phyloP scores from a whole-genome alignment of 2,329 filamentous ascomycete genomes.

The Alternaria alternata region DNA sequence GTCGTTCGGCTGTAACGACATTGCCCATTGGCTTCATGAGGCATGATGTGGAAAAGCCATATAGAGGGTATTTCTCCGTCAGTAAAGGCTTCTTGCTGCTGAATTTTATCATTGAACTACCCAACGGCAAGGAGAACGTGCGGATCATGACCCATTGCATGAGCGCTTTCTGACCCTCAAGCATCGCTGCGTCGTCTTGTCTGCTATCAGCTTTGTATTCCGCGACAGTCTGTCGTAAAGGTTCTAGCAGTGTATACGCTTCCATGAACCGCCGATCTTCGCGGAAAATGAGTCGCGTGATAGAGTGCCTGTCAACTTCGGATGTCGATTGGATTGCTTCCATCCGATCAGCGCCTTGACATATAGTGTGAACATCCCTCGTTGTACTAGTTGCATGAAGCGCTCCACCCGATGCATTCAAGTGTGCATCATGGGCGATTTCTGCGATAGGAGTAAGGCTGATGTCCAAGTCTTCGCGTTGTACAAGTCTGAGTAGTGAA shows the following conservation, averaged over 20 bases:
- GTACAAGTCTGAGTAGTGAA: constrained; percentile 76
- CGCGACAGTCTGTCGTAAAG: constrained; percentile 79
- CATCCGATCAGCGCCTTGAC: constrained; percentile 69
- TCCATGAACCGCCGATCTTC: constrained; percentile 91
- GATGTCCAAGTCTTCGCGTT: constrained; percentile 78
- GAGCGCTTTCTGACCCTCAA: constrained; percentile 91
- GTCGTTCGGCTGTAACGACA: constrained; percentile 90
- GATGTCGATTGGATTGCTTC: constrained; percentile 78
- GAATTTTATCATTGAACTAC: constrained; percentile 87
- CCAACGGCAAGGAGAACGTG: constrained; percentile 87
- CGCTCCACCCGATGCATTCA: constrained; percentile 20
- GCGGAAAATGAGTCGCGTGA: constrained; percentile 87
- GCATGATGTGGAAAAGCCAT: constrained; percentile 91
- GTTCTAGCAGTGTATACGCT: constrained; percentile 84
- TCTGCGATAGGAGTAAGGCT: constrained; percentile 29
- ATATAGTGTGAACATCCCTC: constrained; percentile 80
- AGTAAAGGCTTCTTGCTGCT: constrained; percentile 85
- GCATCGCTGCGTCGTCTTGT: constrained; percentile 84
- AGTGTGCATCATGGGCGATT: constrained; percentile 35
- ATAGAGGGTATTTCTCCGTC: constrained; percentile 89
- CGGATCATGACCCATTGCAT: constrained; percentile 86
- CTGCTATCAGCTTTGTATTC: constrained; percentile 76
- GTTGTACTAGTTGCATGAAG: constrained; percentile 27
- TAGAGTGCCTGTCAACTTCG: constrained; percentile 79
- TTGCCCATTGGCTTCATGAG: constrained; percentile 91